phyloP scores from a whole-genome alignment of 495 filamentous ascomycete genomes.

The Neurospora sp. region DNA sequence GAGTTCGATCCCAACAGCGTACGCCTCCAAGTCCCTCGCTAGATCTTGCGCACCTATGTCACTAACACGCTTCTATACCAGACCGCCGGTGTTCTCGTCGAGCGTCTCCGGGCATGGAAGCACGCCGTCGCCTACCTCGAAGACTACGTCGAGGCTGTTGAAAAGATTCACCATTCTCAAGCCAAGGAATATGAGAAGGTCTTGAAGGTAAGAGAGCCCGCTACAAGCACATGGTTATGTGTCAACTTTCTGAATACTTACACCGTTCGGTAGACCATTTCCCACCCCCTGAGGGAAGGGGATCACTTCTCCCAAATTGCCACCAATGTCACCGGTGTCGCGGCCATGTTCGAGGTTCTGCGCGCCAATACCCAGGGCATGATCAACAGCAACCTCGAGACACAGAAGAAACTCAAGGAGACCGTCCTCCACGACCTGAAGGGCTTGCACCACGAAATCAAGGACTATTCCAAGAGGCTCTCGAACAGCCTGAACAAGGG shows the following conservation, averaged over 20 bases:
- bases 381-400: slow-evolving; percentile 75
- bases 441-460: slow-evolving; percentile 89
- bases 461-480: slow-evolving; percentile 86
- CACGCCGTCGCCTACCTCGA: slow-evolving; percentile 86
- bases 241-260: neutral
- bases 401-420: slow-evolving; percentile 75
- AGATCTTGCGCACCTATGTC: neutral
- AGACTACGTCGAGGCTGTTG: slow-evolving; percentile 72
- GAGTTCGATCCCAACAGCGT: slow-evolving; percentile 73
- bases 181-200: slow-evolving; percentile 94
- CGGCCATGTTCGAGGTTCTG: slow-evolving; percentile 86
- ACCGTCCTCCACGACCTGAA: slow-evolving; percentile 79
- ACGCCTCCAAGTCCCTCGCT: slow-evolving; percentile 14
- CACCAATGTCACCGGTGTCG: slow-evolving; percentile 69
- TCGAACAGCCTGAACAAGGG: slow-evolving; percentile 72
- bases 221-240: neutral
- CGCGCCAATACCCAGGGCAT: slow-evolving; percentile 84
- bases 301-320: slow-evolving; percentile 83
- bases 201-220: slow-evolving; percentile 53
- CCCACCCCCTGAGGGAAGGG: slow-evolving; percentile 72
- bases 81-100: slow-evolving; percentile 66
- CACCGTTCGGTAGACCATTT: slow-evolving; percentile 52
- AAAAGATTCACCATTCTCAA: slow-evolving; percentile 73
- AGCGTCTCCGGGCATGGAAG: slow-evolving; percentile 89
- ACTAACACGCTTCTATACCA: slow-evolving; percentile 16